phyloP scores from a whole-genome alignment of 2,329 filamentous ascomycete genomes.

The Pseudogymnoascus sp. region DNA sequence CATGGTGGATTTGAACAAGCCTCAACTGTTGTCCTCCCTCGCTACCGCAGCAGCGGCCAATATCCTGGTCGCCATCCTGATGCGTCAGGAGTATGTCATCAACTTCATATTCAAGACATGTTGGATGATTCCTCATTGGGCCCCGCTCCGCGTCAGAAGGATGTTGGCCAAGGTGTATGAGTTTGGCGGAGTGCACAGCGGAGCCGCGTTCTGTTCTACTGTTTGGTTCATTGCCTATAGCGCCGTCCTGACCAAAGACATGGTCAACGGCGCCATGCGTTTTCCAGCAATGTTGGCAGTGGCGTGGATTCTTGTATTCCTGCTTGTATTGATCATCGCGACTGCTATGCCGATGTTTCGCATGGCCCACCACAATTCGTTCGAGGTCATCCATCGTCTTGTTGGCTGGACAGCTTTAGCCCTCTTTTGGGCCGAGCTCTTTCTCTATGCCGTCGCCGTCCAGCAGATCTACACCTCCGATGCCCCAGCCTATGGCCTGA shows the following conservation, averaged over 20 bases:
- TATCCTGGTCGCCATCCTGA: conserved; percentile 39
- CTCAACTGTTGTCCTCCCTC: conserved; percentile 8
- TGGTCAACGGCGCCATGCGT: background rate
- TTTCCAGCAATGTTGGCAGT: background rate
- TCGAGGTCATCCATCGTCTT: conserved; percentile 49
- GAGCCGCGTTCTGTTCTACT: conserved; percentile 39
- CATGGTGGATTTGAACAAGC: background rate
- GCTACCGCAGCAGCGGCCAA: conserved; percentile 35
- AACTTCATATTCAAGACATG: conserved; percentile 40
- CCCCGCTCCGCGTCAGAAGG: conserved; percentile 40
- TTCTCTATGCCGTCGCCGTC: conserved; percentile 28
- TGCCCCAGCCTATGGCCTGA: conserved; percentile 11
- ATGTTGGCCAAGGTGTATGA: conserved; percentile 43
- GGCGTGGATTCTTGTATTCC: conserved; percentile 32
- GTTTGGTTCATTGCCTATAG: conserved; percentile 39
- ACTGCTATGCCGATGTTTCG: conserved; percentile 45
- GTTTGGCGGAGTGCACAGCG: conserved; percentile 44
- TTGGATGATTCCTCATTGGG: conserved; percentile 36
- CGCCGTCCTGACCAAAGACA: conserved; percentile 16
- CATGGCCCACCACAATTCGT: conserved; percentile 42
- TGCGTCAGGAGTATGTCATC: conserved; percentile 45
- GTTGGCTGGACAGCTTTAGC: conserved; percentile 43
- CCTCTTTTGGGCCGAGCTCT: conserved; percentile 41
- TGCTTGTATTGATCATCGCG: conserved; percentile 37
- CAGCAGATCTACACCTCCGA: conserved; percentile 11